Conservation (phyloP, 148 eudicot species). For the Rhododendron ovatum region DNA sequence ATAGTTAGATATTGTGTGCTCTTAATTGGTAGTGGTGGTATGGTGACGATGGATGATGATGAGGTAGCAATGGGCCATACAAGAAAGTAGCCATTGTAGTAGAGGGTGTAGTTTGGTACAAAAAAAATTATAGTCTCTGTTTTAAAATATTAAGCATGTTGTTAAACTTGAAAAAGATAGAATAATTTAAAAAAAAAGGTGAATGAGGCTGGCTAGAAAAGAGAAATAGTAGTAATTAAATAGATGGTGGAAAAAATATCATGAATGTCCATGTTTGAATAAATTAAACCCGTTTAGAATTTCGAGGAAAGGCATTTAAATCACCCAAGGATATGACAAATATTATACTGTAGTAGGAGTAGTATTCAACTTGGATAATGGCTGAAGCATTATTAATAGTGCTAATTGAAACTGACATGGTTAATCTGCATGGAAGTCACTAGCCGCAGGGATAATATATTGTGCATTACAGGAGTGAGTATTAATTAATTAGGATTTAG, state of each 20-base stretch:
- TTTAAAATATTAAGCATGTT: not conserved
- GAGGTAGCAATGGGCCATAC: not conserved
- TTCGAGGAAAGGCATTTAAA: not conserved
- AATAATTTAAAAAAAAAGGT: not conserved
- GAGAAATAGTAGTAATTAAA: not conserved
- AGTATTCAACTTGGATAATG: not conserved
- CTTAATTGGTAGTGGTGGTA: not conserved
- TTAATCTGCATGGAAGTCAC: slow-evolving; percentile 37
- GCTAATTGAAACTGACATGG: slow-evolving; percentile 11
- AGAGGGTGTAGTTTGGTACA: not conserved
- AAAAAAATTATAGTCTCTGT: not conserved
- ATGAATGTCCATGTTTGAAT: not conserved
- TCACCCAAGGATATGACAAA: not conserved
- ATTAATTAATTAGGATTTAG: not conserved
- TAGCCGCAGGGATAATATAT: not conserved
- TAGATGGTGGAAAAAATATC: not conserved
- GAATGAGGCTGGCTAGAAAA: not conserved
- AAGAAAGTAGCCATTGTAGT: not conserved
- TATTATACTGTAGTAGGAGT: too few species aligned
- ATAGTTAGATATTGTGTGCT: not conserved
- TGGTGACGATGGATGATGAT: not conserved
- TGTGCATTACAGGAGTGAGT: not conserved
- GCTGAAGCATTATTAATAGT: not conserved
- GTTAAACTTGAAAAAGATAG: not conserved
- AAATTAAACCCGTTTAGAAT: not conserved